Evolutionary conservation across 2,329 filamentous ascomycete species (phyloP).

Genomic region (Arthrinium puccinioides): DNA sequence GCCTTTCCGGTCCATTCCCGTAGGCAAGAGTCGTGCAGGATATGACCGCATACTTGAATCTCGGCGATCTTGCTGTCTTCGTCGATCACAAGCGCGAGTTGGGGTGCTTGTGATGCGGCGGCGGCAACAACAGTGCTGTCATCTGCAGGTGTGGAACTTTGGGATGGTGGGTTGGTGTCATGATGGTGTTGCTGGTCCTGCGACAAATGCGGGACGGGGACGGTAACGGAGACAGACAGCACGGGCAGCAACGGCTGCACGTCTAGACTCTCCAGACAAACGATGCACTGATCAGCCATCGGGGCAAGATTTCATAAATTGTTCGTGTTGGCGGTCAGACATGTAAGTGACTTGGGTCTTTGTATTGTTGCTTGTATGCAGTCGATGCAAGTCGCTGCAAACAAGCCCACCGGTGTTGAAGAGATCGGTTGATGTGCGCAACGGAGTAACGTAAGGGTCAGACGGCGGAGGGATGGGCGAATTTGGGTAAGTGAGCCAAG

Average conservation of each 20-base stretch:
- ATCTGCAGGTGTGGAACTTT: conserved; percentile 1
- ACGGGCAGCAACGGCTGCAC: conserved; percentile 13
- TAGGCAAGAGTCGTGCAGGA: conserved; percentile 87
- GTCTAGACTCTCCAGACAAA: conserved; percentile 57
- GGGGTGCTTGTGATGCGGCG: conserved; percentile 8
- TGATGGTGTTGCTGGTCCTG: too few species aligned
- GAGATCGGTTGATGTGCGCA: too few species aligned
- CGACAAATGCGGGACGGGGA: conserved; percentile 1
- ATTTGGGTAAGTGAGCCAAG: too few species aligned
- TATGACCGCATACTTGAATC: conserved; percentile 76
- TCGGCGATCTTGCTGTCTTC: conserved; percentile 44
- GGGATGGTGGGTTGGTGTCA: too few species aligned
- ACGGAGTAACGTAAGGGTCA: too few species aligned
- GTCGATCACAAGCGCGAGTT: conserved; percentile 11
- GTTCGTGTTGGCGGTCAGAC: conserved; percentile 22
- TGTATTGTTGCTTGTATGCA: too few species aligned
- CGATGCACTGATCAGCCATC: conserved; percentile 61
- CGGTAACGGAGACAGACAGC: too few species aligned
- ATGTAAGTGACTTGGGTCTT: conserved; percentile 27
- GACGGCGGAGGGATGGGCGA: too few species aligned
- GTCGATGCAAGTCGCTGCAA: too few species aligned
- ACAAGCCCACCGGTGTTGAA: too few species aligned
- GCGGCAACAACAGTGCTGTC: conserved; percentile 1
- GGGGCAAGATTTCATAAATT: conserved; percentile 24
- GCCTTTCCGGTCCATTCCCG: conserved; percentile 93